Percentiles rank a stretch among this genome's conserved stretches.
Evolutionary conservation across 352 stramenopile genomes (phyloP).

Genomic region (Stramenopiles sp.): DNA sequence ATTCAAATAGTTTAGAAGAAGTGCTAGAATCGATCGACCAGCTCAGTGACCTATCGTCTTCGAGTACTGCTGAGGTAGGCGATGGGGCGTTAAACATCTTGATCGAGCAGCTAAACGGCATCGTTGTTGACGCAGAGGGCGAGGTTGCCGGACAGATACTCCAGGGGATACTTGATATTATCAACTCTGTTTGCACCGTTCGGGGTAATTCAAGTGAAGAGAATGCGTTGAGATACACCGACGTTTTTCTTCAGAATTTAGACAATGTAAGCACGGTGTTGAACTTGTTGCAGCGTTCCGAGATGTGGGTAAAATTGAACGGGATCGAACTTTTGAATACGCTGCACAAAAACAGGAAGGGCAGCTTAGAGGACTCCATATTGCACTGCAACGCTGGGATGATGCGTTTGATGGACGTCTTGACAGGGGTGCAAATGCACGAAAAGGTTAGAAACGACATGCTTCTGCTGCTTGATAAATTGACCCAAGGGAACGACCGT

Average conservation of each 20-base stretch:
- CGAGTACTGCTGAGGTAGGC: no score
- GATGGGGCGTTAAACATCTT: no score
- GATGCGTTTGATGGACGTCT: constrained; percentile 3
- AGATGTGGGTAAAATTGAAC: constrained; percentile 1
- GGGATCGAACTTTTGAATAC: background rate
- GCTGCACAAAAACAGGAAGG: background rate
- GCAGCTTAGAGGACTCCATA: background rate
- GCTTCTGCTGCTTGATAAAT: background rate
- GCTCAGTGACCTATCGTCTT: no score
- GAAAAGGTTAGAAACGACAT: background rate
- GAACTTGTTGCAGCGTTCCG: background rate
- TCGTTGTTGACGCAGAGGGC: no score
- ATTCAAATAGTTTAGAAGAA: no score
- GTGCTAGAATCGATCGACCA: no score
- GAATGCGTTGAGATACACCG: background rate
- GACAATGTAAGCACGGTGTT: constrained; percentile 3
- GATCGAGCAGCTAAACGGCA: no score
- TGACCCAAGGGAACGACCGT: background rate
- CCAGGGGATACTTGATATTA: no score
- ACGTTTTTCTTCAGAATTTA: background rate
- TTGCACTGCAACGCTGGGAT: background rate
- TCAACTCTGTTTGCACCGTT: no score
- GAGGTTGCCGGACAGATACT: no score
- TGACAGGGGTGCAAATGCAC: background rate
- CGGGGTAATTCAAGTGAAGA: no score